Evolutionary conservation across 2,329 filamentous ascomycete genomes (phyloP), one percentile per base, ranked within the genome.

Genomic region (Fusarium brachygibbosum): DNA sequence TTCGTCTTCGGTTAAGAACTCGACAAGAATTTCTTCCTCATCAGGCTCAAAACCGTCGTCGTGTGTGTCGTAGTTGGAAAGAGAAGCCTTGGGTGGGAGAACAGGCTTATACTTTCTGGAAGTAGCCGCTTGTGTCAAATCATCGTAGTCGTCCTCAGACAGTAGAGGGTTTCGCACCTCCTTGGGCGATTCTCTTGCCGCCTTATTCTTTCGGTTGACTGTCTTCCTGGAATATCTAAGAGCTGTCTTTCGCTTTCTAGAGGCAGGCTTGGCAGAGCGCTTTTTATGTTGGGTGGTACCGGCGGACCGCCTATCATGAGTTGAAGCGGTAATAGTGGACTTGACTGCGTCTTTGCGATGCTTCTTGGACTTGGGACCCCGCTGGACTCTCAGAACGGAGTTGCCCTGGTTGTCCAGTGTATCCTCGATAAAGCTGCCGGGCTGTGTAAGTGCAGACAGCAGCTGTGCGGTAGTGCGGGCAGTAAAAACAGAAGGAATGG

Each of bases 401-500:
- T 88, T 87, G 2, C 86, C 86, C 70, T 90, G 87, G 60, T 89
- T 88, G 58, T 89, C 83, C 19, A 88, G 80, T 10, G 85, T 83
- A 61, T 89, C 85, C 67, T 90, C 87, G 46, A 89, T 84, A 55
- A 87, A 87, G 70, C 85, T 87, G 46, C 90, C 89, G 2, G 88
- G 86, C 52, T 94, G 93, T 60, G 96, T 90, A 64, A 98, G 85
- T 10, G 94, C 94, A 2, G 94, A 97, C 17, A 99, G 85, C 16
- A 99, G 85, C 78, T 98, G 95, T 2, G 96, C 96, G 0, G 95
- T 98, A 1, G 94, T 98, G 73, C 96, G 90, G 1, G 95, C 97
- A 0, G 96, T 98, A 79, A 99, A 99, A 12, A 98, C 86, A 1
- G 96, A 93, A 2, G 96, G 94, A 55, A 99, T 98, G 1, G 93